Conservation (phyloP, 139 green algal species). For the Haematococcus lacustris region DNA sequence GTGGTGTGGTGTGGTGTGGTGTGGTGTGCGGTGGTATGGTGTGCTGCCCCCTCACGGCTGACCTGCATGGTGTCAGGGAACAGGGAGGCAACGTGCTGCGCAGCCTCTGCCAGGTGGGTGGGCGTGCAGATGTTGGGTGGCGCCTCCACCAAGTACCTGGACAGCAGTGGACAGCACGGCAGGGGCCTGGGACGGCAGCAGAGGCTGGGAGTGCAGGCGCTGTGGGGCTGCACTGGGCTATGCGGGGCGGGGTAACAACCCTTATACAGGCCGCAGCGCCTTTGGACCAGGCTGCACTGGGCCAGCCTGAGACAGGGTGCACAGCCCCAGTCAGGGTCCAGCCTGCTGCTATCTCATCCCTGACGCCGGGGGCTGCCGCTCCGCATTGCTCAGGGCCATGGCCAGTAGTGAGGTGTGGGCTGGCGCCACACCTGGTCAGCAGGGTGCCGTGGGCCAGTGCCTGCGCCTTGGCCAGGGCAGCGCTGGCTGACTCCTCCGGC, state of each 20-base stretch:
- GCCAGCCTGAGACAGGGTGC: neutral
- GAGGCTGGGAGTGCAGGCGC: neutral
- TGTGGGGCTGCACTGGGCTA: too few relatives aligned
- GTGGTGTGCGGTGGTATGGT: too few relatives aligned
- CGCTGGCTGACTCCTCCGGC: too few relatives aligned
- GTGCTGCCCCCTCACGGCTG: neutral
- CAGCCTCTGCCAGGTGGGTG: slow-evolving; percentile 68
- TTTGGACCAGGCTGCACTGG: neutral
- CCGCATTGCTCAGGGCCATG: neutral
- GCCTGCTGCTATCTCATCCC: neutral
- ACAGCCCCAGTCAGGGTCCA: neutral
- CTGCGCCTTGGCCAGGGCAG: slow-evolving; percentile 19
- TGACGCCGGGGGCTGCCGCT: neutral
- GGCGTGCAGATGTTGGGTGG: slow-evolving; percentile 94
- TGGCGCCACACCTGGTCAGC: slow-evolving; percentile 24
- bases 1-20: too few relatives aligned
- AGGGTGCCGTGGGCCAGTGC: slow-evolving; percentile 49
- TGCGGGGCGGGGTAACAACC: too few relatives aligned
- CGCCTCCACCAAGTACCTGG: slow-evolving; percentile 87
- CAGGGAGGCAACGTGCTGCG: slow-evolving; percentile 46
- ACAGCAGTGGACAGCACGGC: neutral
- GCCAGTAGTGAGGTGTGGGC: neutral
- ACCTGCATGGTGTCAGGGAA: neutral
- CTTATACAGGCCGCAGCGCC: too few relatives aligned
- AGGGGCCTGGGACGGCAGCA: neutral